A percentile compares a stretch with the other conserved stretches of the same genome.
Conservation (phyloP, 768 basidiomycete species). For the Macrolepiota dolichaula region DNA sequence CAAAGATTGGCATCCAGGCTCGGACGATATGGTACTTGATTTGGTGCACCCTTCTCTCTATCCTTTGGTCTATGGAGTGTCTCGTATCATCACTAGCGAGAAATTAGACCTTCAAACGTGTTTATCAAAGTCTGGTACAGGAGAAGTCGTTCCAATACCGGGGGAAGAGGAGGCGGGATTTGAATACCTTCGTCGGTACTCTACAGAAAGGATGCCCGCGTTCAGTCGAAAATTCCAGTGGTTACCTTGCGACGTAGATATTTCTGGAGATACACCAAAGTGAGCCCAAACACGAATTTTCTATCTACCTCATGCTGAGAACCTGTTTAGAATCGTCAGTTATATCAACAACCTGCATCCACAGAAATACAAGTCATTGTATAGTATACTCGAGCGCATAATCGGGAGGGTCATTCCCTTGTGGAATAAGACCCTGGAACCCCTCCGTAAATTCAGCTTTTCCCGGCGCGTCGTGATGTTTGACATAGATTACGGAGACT, state of each 20-base stretch:
- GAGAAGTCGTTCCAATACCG: slow-evolving; percentile 7
- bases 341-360: slow-evolving; percentile 43
- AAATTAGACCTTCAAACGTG: slow-evolving; percentile 13
- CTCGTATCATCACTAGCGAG: slow-evolving; percentile 13
- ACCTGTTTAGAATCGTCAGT: slow-evolving; percentile 18
- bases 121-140: slow-evolving; percentile 15
- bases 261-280: slow-evolving; percentile 15
- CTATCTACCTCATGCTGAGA: not conserved
- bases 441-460: slow-evolving; percentile 3
- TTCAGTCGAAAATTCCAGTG: slow-evolving; percentile 14
- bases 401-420: slow-evolving; percentile 26
- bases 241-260: slow-evolving; percentile 16
- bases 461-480: not conserved
- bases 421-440: slow-evolving; percentile 23
- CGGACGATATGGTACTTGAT: slow-evolving; percentile 37
- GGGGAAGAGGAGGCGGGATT: not conserved
- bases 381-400: slow-evolving; percentile 22
- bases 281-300: not conserved
- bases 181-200: not conserved
- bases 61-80: slow-evolving; percentile 29
- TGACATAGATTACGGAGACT: not conserved
- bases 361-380: slow-evolving; percentile 18
- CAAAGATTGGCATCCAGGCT: slow-evolving; percentile 42
- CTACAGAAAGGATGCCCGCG: not conserved
- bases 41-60: slow-evolving; percentile 41